Base-by-base conservation (phyloP, 2,329 filamentous ascomycete genomes). In the Ceratocystis alfenasii region DNA sequence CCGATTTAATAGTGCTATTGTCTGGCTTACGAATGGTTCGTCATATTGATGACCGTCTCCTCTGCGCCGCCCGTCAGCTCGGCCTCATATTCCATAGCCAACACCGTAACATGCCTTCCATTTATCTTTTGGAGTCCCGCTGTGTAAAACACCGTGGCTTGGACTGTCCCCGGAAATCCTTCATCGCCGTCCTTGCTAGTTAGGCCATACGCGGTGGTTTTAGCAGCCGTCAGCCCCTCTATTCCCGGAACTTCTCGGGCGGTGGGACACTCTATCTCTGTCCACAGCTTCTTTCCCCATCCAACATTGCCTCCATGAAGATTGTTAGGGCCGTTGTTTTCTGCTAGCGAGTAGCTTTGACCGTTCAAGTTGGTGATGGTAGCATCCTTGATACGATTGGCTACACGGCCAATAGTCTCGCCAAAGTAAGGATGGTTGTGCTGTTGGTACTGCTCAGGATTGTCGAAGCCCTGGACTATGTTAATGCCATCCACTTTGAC, bases 41-140 rank as follows among this genome's bases (percentile, higher is more conserved):
- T 97, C 77, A 97, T 83, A 76, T 92, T 95, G 74, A 97, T 83
- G 53, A 86, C 86, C 0, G 93, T 97, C 80, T 96, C 93, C n/a
- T 92, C 86, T 12, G 86, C 87, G 62, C 88, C 87, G 2, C 83
- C 87, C 2, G 90, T 81, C 60, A 97, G 80, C 75, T 90, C 85
- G 22, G 88, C 91, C 79, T 96, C 89, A 74, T 95, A 97, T 75
- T 97, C 94, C 62, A 95, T 89, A 66, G 86, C 86, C 66, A 97
- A 76, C 22, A 94, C 83, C 1, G 83, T 85, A 69, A 87, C 86
- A 68, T 87, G 81, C 68, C 81, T 83, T 20, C 83, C 84, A 4
- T 81, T 78, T 12, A 81, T 77, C 63, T 81, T 76, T 73, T 90
- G 85, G 68, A 84, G 88, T 64, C 85, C 86, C 0, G 87, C 81